These are phyloP conservation scores for Suillus weaverae DNA, from an alignment of 768 basidiomycete genomes.

Conservation along the genomic window DNA sequence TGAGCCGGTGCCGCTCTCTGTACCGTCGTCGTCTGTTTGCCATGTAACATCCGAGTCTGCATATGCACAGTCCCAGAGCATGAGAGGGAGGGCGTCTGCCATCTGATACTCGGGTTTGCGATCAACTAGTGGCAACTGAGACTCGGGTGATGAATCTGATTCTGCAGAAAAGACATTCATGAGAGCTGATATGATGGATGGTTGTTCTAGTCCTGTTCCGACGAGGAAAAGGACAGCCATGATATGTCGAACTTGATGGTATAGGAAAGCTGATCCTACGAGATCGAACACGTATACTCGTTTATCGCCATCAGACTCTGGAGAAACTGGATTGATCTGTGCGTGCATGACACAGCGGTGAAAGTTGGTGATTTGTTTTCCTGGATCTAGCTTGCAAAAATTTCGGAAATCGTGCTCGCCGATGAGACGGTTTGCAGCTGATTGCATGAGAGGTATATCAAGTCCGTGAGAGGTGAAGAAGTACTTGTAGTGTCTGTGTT, in stretches of 20 bases:
- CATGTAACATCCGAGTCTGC: constrained; percentile 65
- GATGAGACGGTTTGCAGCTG: constrained; percentile 66
- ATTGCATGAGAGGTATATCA: constrained; percentile 72
- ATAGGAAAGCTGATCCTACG: constrained; percentile 84
- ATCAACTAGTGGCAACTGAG: constrained; percentile 50
- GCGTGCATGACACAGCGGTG: constrained; percentile 66
- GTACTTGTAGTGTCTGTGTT: constrained; percentile 93
- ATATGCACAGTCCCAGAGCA: constrained; percentile 91
- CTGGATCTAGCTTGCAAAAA: constrained; percentile 88
- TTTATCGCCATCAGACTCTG: constrained; percentile 16
- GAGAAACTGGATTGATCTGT: constrained; percentile 50
- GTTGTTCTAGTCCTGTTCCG: constrained; percentile 75
- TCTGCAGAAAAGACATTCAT: constrained; percentile 59
- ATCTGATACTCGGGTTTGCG: constrained; percentile 90
- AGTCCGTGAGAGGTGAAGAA: constrained; percentile 70
- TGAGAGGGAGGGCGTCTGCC: constrained; percentile 87
- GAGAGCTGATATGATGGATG: constrained; percentile 66
- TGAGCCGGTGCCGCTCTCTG: constrained; percentile 29
- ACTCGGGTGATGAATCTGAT: constrained; percentile 7
- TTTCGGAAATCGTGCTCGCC: constrained; percentile 97
- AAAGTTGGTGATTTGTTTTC: constrained; percentile 88
- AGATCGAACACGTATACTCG: constrained; percentile 72
- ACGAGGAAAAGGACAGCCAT: constrained; percentile 89
- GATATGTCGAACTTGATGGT: constrained; percentile 95
- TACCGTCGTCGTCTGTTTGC: constrained; percentile 53